These are phyloP conservation scores for Filobasidium wieringae DNA, from an alignment of 768 basidiomycete genomes.

Conservation along the genomic window DNA sequence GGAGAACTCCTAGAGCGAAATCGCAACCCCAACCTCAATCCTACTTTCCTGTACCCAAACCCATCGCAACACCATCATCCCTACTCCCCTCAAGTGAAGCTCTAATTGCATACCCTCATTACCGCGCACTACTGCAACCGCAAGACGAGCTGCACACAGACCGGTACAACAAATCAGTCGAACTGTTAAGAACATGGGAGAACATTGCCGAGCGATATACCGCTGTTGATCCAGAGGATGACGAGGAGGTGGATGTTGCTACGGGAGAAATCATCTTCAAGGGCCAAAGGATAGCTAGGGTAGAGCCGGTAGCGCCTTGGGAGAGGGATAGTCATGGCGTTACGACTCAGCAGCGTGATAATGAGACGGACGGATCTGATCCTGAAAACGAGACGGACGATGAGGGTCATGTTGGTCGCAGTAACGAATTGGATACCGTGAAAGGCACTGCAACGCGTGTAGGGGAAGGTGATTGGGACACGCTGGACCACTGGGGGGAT, in stretches of 20 bases:
- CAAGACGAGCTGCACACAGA: background rate
- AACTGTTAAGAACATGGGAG: constrained; percentile 6
- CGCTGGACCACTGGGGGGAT: background rate
- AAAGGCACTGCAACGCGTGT: background rate
- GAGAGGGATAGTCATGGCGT: too few relatives aligned
- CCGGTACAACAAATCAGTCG: background rate
- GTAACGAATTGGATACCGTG: background rate
- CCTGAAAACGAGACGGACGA: too few relatives aligned
- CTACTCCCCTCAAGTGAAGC: background rate
- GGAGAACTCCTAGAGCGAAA: background rate
- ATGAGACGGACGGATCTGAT: too few relatives aligned
- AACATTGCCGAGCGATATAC: constrained; percentile 8
- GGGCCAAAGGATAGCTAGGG: background rate
- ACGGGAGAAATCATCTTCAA: constrained; percentile 1
- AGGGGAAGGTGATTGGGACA: background rate
- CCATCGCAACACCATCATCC: background rate
- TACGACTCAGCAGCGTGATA: too few relatives aligned
- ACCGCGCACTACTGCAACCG: background rate
- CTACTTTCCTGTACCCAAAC: background rate
- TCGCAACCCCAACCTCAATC: background rate
- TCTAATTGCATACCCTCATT: background rate
- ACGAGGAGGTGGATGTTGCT: constrained; percentile 6
- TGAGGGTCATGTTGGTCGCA: too few relatives aligned
- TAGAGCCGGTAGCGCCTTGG: too few relatives aligned
- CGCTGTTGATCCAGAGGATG: constrained; percentile 6